Base-by-base conservation (phyloP, 2,329 filamentous ascomycete species). In the Diatrype stigma region DNA sequence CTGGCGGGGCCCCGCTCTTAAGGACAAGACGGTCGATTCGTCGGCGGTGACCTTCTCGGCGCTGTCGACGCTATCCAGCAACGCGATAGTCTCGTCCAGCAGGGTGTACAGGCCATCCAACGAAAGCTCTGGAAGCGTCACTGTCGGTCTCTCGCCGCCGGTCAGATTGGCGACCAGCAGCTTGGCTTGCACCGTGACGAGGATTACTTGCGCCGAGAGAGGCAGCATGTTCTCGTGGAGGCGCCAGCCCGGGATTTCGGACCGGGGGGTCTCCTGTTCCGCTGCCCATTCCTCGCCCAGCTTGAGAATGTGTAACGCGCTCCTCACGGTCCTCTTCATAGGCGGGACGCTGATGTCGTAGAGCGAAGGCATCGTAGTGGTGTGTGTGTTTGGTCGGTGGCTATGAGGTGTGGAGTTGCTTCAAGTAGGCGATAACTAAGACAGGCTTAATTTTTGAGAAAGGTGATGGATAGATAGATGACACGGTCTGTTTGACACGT, bases 141-240 rank as follows among this genome's bases (percentile, higher is more conserved):
- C 51, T 2, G 46, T 6, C 11, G 60, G 47, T 10, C 66, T 64
- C 40, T 68, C 63, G 3, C 35, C 45, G 57, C 69, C 73, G 17
- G 67, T 64, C 35, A 66, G 56, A 17, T 70, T 51, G 62, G 70
- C 68, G 51, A 61, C 52, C 26, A 61, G 52, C 8, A 54, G 45
- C 56, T 69, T 64, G 53, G 65, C 59, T 35, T 60, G 42, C 3
- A 46, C 4, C 2, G 45, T 6, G 2, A 47, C n/a, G 3, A 32
- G 56, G 51, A 68, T 58, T 55, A 75, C 61, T 60, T 78, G 75
- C 63, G 72, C 70, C 57, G 51, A 62, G 34, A 77, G 60, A 47
- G 71, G 68, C 8, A 69, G 65, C 75, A 77, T 77, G 65, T 76
- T 72, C 2, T 65, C 60, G 54, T 59, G 48, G 32, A 77, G 60